phyloP scores from a whole-genome alignment of 768 basidiomycete species.

The Leccinum imitatum region DNA sequence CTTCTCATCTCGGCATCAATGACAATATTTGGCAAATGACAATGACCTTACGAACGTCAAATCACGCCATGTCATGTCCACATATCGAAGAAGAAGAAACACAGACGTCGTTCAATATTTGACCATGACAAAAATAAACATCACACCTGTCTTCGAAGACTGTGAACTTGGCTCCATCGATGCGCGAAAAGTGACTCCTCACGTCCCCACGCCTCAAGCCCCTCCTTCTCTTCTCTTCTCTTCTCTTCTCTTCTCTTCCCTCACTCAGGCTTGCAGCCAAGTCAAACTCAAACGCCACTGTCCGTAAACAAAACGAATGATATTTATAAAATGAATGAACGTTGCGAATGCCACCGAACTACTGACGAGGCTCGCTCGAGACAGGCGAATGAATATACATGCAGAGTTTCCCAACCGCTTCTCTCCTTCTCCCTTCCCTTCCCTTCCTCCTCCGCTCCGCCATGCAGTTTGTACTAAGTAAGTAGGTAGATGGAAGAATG shows the following conservation, averaged over 20 bases:
- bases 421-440: neutral
- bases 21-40: neutral
- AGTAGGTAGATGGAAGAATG: neutral
- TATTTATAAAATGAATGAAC: constrained; percentile 29
- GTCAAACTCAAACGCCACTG: constrained; percentile 9
- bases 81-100: neutral
- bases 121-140: neutral
- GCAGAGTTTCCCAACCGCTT: neutral
- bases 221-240: neutral
- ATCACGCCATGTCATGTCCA: neutral
- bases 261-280: neutral
- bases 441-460: neutral
- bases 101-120: constrained; percentile 13
- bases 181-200: neutral
- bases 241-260: neutral
- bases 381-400: constrained; percentile 11
- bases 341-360: constrained; percentile 15
- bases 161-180: neutral
- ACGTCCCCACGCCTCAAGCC: neutral
- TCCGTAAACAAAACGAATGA: constrained; percentile 22
- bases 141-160: neutral
- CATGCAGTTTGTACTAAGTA: constrained; percentile 8
- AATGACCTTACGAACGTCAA: neutral
- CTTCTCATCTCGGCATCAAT: constrained; percentile 1
- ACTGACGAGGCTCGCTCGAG: neutral